Base-by-base conservation (phyloP, 805 yeast species). In the Yarrowia sp. region DNA sequence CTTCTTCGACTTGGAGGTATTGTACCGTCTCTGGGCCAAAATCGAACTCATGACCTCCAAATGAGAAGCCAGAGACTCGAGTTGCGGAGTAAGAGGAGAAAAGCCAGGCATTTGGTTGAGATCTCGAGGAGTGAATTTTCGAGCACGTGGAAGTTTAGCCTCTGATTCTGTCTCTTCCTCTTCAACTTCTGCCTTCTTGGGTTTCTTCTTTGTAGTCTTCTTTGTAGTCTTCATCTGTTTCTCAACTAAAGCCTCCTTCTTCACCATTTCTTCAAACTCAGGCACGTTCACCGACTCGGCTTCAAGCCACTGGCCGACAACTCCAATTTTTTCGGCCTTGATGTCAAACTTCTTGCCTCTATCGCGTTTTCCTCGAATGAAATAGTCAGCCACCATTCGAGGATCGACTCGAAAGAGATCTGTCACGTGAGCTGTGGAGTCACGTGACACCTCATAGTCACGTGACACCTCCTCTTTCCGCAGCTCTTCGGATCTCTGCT, bases 301-400 rank as follows among this genome's bases (percentile, higher is more conserved):
- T 12, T 39, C 46, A 24, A 61, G 39, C 55, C 55, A 61, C 14
- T 34, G 49, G 2, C 46, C 65, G 5, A 58, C 65, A 19, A 47
- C 42, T 10, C 55, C 55, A 6, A 61, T 61, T 15, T 61, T 61
- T 9, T 46, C 66, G 7, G 36, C 66, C 66, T 61, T 61, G 43
- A 47, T 46, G 13, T 46, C 53, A 8, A 46, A 24, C 24, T 36
- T 46, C 17, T 36, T 39, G 10, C 63, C 63, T 19, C 40, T 55
- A 9, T 24, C 39, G 2, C 64, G 40, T 15, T 44, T 44, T 2
- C 46, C 55, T 8, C 66, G 55, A 15, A 61, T 39, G 38, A 46
- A 61, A 38, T 61, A 61, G 8, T 47, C 66, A 3, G 53, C 34
- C 8, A 46, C 66, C 44, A 34, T 34, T 20, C 55, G 15, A 3